Conservation (phyloP, 2,329 filamentous ascomycete species). For the Dendrostoma leiphaemia region DNA sequence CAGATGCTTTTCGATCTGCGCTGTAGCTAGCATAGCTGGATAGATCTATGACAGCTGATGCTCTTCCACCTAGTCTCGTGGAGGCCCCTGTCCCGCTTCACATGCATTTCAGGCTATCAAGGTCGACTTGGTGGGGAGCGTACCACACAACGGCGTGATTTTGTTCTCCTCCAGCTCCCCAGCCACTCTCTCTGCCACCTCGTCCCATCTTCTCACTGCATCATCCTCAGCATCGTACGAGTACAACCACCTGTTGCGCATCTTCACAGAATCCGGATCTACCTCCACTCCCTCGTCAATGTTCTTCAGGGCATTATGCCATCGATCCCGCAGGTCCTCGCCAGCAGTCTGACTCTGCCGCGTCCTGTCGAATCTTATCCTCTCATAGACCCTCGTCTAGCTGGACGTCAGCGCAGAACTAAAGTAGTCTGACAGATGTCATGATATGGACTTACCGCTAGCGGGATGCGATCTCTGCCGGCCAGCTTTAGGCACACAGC, state of each 20-base stretch:
- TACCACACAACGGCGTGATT: constrained; percentile 35
- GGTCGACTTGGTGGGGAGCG: not conserved
- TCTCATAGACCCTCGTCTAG: constrained; percentile 41
- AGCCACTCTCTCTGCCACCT: constrained; percentile 35
- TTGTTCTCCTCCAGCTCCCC: constrained; percentile 34
- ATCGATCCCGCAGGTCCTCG: constrained; percentile 41
- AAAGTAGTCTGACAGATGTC: not conserved
- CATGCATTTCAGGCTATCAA: too few species aligned
- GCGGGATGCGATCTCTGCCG: constrained; percentile 36
- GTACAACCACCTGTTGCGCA: constrained; percentile 46
- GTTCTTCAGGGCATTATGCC: constrained; percentile 41
- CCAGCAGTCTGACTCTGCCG: constrained; percentile 41
- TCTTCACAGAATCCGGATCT: constrained; percentile 44
- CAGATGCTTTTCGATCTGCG: too few species aligned
- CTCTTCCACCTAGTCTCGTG: not conserved
- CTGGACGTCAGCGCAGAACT: not conserved
- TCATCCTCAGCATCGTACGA: constrained; percentile 45
- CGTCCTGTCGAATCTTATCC: constrained; percentile 38
- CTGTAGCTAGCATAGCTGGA: too few species aligned
- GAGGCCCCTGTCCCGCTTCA: too few species aligned
- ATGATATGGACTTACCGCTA: constrained; percentile 30
- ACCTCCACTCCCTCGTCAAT: constrained; percentile 40
- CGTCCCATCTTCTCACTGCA: constrained; percentile 38
- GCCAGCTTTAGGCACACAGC: constrained; percentile 43
- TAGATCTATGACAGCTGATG: not conserved